Conservation (phyloP, 805 yeast genomes). For the Yarrowia keelungensis region DNA sequence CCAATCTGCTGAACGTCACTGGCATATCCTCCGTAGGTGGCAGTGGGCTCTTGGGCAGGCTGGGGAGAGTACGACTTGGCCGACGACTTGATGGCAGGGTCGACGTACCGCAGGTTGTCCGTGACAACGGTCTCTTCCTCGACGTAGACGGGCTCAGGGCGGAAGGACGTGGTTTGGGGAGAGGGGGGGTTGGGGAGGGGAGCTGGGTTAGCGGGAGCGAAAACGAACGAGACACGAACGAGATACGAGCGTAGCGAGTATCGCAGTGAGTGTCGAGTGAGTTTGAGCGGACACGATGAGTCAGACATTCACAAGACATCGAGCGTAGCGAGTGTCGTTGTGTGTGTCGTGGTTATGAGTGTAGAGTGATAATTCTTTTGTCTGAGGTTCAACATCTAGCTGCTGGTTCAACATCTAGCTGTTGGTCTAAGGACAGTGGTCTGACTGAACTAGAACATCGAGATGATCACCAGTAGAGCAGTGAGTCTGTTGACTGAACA, state of each 20-base stretch:
- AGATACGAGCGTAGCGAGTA: not conserved
- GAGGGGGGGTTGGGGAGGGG: slow-evolving; percentile 34
- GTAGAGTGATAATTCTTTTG: no score
- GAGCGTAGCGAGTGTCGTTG: no score
- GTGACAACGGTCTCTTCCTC: slow-evolving; percentile 4
- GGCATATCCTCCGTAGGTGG: slow-evolving; percentile 19
- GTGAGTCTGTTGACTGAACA: no score
- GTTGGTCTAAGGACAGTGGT: no score
- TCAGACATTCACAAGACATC: no score
- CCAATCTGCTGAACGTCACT: slow-evolving; percentile 27
- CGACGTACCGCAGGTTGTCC: slow-evolving; percentile 29
- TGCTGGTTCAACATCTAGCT: no score
- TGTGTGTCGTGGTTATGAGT: no score
- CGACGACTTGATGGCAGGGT: not conserved
- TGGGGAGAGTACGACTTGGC: slow-evolving; percentile 10
- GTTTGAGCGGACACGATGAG: not conserved
- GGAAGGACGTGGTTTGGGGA: not conserved
- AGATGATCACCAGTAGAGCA: no score
- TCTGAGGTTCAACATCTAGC: no score
- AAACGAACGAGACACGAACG: not conserved
- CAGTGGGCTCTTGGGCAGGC: slow-evolving; percentile 22
- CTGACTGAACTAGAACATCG: no score
- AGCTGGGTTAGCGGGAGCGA: slow-evolving; percentile 26
- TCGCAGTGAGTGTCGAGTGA: not conserved
- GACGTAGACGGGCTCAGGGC: not conserved